Base-by-base conservation (phyloP, 352 stramenopile species). In the Phytophthora meadii region DNA sequence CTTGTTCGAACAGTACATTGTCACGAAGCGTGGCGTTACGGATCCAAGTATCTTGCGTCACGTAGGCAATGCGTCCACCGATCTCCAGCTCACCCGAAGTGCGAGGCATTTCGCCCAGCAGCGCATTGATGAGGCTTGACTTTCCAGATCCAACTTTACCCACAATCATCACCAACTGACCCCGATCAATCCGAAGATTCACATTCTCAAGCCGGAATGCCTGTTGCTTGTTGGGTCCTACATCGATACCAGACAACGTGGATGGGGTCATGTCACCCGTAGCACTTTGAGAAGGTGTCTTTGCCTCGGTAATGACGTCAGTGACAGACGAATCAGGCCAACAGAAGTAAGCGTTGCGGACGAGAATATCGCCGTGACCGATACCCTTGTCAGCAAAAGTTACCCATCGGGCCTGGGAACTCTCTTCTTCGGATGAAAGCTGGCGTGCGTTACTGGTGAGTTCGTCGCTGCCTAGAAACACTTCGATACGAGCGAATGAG, bases 11-110 rank as follows among this genome's bases (percentile, higher is more conserved):
- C 6, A 97, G 65, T 41, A 98, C 97, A 62, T 98, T 98, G 6
- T 97, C 82, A 14, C 75, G 61, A 5, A 98, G 57, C 14, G 87
- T 97, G 7, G 79, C 64, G 61, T 98, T 97, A 14, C 95, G 72
- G 61, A 98, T 98, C 88, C 90, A 98, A 10, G 92, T 70, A 30
- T 94, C 77, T 70, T 98, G 95, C n/a, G 79, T 80, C 36, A 82
- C 90, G 71, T 97, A 98, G 22, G 92, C 82, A 0, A 88, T 22
- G 0, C 58, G 47, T 9, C 77, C 80, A 4, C 41, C 42, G 0
- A 87, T 60, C 0, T 48, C n/a, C 9, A 79, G 34, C 0, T 46
- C 47, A 9, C 77, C 73, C 1, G 37, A 42, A 0, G 36, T 65
- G 10, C 51, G 52, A 10, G 53, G 48, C 77, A 87, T 87, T 49